Evolutionary conservation across 2,329 filamentous ascomycete species (phyloP).

Genomic region (Exophiala sp.): DNA sequence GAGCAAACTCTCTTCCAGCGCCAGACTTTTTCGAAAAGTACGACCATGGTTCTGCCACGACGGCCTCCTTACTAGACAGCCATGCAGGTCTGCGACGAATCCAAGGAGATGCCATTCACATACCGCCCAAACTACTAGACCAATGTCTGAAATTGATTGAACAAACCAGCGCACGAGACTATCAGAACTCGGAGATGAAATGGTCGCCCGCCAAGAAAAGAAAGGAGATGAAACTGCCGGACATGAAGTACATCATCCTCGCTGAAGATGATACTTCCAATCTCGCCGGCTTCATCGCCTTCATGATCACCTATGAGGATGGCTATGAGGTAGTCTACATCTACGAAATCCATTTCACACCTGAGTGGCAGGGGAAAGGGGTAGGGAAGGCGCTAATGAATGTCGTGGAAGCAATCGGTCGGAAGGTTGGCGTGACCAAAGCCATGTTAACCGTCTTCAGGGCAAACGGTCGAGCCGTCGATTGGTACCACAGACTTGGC

Average conservation of each 20-base stretch:
- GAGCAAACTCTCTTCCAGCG: slow-evolving; percentile 35
- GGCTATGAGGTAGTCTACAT: slow-evolving; percentile 54
- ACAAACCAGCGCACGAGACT: slow-evolving; percentile 49
- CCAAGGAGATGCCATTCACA: slow-evolving; percentile 24
- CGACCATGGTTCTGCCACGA: slow-evolving; percentile 22
- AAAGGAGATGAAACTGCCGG: slow-evolving; percentile 52
- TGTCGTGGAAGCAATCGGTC: slow-evolving; percentile 45
- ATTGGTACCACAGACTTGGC: slow-evolving; percentile 48
- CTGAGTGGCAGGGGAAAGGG: slow-evolving; percentile 43
- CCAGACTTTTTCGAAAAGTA: slow-evolving; percentile 37
- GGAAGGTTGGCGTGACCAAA: slow-evolving; percentile 46
- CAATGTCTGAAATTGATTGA: slow-evolving; percentile 51
- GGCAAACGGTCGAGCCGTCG: slow-evolving; percentile 44
- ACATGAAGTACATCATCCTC: slow-evolving; percentile 55
- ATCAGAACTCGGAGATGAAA: slow-evolving; percentile 47
- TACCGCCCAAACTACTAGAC: slow-evolving; percentile 40
- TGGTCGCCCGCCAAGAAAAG: slow-evolving; percentile 52
- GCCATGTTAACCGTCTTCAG: slow-evolving; percentile 57
- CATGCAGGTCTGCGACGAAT: slow-evolving; percentile 6
- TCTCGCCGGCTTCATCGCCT: slow-evolving; percentile 46
- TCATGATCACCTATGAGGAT: slow-evolving; percentile 54
- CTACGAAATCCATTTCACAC: slow-evolving; percentile 55
- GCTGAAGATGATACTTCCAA: background rate
- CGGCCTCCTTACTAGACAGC: slow-evolving; percentile 14
- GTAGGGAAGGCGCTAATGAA: slow-evolving; percentile 48